Conservation (phyloP, 495 filamentous ascomycete species). For the Podospora conica region DNA sequence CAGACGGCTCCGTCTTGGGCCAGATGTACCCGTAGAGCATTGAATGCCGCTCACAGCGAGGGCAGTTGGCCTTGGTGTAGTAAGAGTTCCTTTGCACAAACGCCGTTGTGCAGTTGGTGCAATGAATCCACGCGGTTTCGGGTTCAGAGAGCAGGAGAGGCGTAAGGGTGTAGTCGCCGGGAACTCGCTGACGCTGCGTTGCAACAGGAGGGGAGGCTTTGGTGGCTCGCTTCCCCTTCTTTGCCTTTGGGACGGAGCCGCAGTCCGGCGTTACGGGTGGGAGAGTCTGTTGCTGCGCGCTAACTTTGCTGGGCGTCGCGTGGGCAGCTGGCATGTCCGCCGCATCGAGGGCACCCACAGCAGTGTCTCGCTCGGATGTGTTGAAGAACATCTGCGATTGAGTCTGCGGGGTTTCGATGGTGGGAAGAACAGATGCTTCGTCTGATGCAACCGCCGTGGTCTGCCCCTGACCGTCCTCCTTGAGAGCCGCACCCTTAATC, state of each 20-base stretch:
- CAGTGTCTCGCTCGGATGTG: not conserved
- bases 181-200: constrained; percentile 40
- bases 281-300: not conserved
- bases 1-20: constrained; percentile 85
- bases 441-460: not conserved
- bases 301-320: not conserved
- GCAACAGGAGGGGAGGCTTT: constrained; percentile 2
- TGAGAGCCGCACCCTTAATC: constrained; percentile 11
- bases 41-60: constrained; percentile 88
- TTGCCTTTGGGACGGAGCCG: not conserved
- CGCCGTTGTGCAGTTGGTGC: constrained; percentile 68
- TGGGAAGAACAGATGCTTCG: not conserved
- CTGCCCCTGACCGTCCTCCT: not conserved
- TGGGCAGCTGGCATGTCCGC: not conserved
- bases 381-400: too few species aligned
- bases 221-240: not conserved
- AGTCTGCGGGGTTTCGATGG: not conserved
- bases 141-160: constrained; percentile 62
- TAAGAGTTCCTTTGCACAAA: constrained; percentile 89
- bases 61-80: constrained; percentile 75
- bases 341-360: not conserved
- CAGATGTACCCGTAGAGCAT: constrained; percentile 92
- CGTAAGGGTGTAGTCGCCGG: constrained; percentile 76
- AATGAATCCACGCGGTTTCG: constrained; percentile 77
- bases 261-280: not conserved